Evolutionary conservation across 768 basidiomycete species (phyloP), one percentile per base, ranked within the genome.

Genomic region (Suillus americanus): DNA sequence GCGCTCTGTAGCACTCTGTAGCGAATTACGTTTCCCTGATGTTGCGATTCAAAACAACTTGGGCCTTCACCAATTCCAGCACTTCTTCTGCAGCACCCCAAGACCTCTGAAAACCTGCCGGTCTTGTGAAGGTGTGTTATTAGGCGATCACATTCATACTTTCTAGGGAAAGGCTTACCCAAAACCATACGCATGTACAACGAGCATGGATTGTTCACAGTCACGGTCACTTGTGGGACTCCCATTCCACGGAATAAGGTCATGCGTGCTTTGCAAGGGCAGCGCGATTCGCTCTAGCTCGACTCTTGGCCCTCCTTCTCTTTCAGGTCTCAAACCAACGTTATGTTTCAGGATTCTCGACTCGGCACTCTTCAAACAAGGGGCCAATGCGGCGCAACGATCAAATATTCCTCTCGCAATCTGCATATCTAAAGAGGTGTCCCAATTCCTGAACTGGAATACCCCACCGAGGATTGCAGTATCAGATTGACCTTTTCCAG

Each of bases 181-280:
- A 43, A 88, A 84, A 7, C 87, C 87, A 71, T 88, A 88, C 30
- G 85, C 84, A 74, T 88, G 86, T 23, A 86, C 78, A 3, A 87
- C 81, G 14, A 68, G 64, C 69, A 78, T 71, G 28, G 70, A 65
- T 55, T 9, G 59, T 40, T 45, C 66, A 73, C 60, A 73, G 64
- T 65, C 71, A 46, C 64, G 65, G 43, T 61, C 43, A 60, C 64
- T 59, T 70, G 61, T 60, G 63, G 63, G 69, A 45, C 62, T 66
- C 46, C 61, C 45, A 59, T 65, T 60, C 71, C 62, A 63, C 62
- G 64, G 69, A 54, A 64, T 69, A 60, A 69, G 69, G 60, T 55
- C 37, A 64, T 68, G 66, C 67, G 66, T 62, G 62, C 53, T 64
- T 46, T 41, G 68, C 61, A 77, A 71, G 54, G 81, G 82, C 25